These are phyloP conservation scores for Forsythia viridissima DNA, from an alignment of 257 asterid genomes.

Conservation along the genomic window DNA sequence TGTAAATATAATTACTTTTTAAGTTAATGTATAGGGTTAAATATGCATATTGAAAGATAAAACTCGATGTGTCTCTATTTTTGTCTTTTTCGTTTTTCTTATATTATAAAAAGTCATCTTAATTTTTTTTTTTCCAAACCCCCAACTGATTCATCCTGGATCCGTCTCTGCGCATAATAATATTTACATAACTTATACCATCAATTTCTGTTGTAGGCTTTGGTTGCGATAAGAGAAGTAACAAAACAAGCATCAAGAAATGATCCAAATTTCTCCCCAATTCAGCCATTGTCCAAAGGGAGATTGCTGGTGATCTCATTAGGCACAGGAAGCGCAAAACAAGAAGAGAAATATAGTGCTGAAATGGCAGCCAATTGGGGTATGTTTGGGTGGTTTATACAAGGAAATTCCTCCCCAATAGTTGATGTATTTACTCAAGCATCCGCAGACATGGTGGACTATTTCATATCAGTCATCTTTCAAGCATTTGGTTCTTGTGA, in stretches of 20 bases:
- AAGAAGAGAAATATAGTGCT: slow-evolving; percentile 42
- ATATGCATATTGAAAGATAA: no score
- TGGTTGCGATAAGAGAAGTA: slow-evolving; percentile 52
- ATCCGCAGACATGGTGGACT: slow-evolving; percentile 46
- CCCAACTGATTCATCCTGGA: no score
- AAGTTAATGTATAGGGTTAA: no score
- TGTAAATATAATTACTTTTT: no score
- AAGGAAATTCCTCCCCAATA: slow-evolving; percentile 41
- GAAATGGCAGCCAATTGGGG: slow-evolving; percentile 55
- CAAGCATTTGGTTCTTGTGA: slow-evolving; percentile 30
- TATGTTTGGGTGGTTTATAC: slow-evolving; percentile 48
- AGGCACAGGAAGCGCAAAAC: slow-evolving; percentile 53
- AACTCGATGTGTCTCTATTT: no score
- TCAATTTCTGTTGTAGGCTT: slow-evolving; percentile 32
- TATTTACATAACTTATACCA: no score
- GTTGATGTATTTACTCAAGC: slow-evolving; percentile 47
- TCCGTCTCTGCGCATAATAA: no score
- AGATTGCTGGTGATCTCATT: slow-evolving; percentile 49
- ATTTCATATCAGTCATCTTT: slow-evolving; percentile 38
- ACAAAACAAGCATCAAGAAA: slow-evolving; percentile 28
- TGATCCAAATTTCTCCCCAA: slow-evolving; percentile 38
- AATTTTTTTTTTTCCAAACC: no score
- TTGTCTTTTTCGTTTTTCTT: no score
- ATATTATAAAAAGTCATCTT: no score
- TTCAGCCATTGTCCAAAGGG: slow-evolving; percentile 39